A percentile compares a stretch with the other conserved stretches of the same genome.
Evolutionary conservation across 805 yeast genomes (phyloP).

Genomic region (Wickerhamiella musiphila): DNA sequence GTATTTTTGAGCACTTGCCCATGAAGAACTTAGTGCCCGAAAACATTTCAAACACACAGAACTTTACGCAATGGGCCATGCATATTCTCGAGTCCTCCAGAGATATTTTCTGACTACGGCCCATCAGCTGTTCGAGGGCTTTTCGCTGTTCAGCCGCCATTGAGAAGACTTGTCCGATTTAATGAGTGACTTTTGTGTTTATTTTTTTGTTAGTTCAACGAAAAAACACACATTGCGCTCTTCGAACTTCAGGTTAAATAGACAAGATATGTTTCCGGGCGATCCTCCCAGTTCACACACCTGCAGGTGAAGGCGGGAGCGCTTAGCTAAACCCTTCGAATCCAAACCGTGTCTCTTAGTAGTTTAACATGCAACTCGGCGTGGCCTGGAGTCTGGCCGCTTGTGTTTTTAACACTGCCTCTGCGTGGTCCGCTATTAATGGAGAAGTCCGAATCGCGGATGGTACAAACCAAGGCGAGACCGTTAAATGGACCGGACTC

Average conservation of each 20-base stretch:
- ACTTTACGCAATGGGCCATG: conserved; percentile 65
- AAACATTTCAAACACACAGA: conserved; percentile 73
- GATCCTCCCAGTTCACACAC: no score
- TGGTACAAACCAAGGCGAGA: conserved; percentile 10
- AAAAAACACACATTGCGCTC: not conserved
- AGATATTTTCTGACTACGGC: conserved; percentile 20
- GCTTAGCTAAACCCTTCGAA: no score
- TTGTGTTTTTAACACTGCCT: no score
- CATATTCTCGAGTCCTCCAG: conserved; percentile 48
- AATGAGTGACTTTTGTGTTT: not conserved
- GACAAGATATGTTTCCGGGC: not conserved
- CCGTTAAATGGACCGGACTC: conserved; percentile 7
- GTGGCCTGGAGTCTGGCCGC: no score
- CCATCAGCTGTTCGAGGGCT: conserved; percentile 62
- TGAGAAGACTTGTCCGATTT: not conserved
- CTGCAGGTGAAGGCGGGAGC: no score
- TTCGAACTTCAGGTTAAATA: not conserved
- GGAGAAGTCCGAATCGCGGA: conserved; percentile 13
- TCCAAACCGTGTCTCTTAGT: no score
- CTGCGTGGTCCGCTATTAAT: conserved; percentile 15
- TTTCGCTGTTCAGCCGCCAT: conserved; percentile 62
- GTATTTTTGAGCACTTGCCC: conserved; percentile 65
- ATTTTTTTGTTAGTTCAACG: not conserved
- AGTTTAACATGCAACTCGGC: no score
- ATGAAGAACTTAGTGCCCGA: conserved; percentile 65